Conservation (phyloP, 805 yeast genomes). For the Candida saitoana region DNA sequence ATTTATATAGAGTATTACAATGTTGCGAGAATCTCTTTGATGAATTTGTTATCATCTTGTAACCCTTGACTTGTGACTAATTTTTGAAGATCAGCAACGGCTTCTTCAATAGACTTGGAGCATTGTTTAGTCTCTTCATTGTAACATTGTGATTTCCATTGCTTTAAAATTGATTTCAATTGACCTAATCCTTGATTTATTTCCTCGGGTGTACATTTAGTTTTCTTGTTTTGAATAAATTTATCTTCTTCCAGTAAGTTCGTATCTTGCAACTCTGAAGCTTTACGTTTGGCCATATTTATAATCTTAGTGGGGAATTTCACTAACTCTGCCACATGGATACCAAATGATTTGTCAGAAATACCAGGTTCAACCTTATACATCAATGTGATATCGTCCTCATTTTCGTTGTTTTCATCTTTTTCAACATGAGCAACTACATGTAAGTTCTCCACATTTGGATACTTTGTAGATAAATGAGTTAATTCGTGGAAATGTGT, state of each 20-base stretch:
- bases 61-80: slow-evolving; percentile 21
- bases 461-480: slow-evolving; percentile 58
- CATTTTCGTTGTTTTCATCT: slow-evolving; percentile 32
- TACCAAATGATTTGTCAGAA: slow-evolving; percentile 94
- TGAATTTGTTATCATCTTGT: slow-evolving; percentile 36
- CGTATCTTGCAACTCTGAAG: slow-evolving; percentile 73
- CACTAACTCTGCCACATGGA: slow-evolving; percentile 95
- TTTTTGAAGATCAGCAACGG: slow-evolving; percentile 34
- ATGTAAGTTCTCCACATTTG: slow-evolving; percentile 74
- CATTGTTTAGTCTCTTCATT: slow-evolving; percentile 17
- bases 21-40: slow-evolving; percentile 43
- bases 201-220: slow-evolving; percentile 51
- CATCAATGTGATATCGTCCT: slow-evolving; percentile 73
- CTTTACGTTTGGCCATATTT: slow-evolving; percentile 93
- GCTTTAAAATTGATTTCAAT: slow-evolving; percentile 44
- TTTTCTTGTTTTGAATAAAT: slow-evolving; percentile 43
- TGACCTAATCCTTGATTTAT: slow-evolving; percentile 50
- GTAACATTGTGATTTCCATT: slow-evolving; percentile 50
- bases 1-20: slow-evolving; percentile 10
- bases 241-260: slow-evolving; percentile 32
- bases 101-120: slow-evolving; percentile 32
- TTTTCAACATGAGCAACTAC: slow-evolving; percentile 87
- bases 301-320: slow-evolving; percentile 88
- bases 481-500: slow-evolving; percentile 98
- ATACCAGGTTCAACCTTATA: slow-evolving; percentile 97